Conservation (phyloP, 352 stramenopile genomes). For the Pythium oligandrum region DNA sequence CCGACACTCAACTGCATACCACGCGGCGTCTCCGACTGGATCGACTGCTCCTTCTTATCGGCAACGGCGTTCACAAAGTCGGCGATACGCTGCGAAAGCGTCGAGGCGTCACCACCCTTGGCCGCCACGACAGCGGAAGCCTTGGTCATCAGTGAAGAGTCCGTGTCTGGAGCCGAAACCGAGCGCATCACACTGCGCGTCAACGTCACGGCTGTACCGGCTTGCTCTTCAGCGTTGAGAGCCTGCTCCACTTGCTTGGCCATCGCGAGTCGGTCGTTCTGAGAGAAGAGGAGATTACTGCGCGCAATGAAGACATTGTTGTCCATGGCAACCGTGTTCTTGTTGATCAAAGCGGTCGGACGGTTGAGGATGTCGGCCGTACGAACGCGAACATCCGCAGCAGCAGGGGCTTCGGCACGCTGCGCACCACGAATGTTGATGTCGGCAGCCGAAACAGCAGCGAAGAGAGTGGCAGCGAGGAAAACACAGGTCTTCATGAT, state of each 20-base stretch:
- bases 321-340: conserved; percentile 31
- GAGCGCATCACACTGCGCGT: conserved; percentile 16
- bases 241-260: conserved; percentile 14
- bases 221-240: neutral
- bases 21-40: no score
- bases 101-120: conserved; percentile 19
- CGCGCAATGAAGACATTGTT: conserved; percentile 32
- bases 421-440: no score
- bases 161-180: conserved; percentile 16
- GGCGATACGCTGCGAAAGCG: no score
- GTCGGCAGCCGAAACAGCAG: no score
- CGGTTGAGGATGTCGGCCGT: conserved; percentile 22
- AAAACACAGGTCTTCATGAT: no score
- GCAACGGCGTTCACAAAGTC: no score
- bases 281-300: conserved; percentile 28
- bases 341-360: conserved; percentile 30
- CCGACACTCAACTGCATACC: no score
- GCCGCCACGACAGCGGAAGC: conserved; percentile 23
- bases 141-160: conserved; percentile 29
- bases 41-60: no score
- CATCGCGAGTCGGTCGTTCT: conserved; percentile 28
- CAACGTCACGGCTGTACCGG: conserved; percentile 5
- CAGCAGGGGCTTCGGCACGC: no score
- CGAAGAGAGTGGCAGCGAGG: no score
- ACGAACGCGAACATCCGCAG: no score